Evolutionary conservation across 352 stramenopile species (phyloP), one percentile per base, ranked within the genome.

Genomic region (Phytopythium chamaehyphon): DNA sequence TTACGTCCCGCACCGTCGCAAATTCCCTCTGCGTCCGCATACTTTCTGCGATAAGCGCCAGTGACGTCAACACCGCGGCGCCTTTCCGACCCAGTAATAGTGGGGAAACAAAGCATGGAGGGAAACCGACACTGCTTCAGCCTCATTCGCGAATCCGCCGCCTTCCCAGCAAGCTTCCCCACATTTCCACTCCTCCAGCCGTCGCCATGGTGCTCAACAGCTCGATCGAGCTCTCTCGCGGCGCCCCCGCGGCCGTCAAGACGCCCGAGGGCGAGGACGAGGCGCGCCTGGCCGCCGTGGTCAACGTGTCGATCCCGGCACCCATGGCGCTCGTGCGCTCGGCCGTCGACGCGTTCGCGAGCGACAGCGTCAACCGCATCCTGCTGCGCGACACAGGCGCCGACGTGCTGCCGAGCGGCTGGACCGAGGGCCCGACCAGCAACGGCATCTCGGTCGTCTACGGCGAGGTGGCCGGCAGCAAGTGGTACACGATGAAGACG

Each of bases 401-500:
- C 1, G 83, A 90, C 38, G 76, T 93, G 24, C 48, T 85, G 10
- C 75, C 76, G 6, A 71, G 68, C 47, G 78, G 77, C 4, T 93
- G 83, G 83, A 71, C 69, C 40, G 57, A 84, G 3, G 83, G 83
- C 18, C 83, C 83, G 0, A 59, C 64, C 37, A 88, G 58, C 47
- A 76, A 90, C 44, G 79, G 77, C 51, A 86, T 88, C 55, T 70
- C 89, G 51, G 83, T 93, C 26, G 64, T 83, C 35, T 86, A 86
- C 60, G 80, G 77, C 28, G 72, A 85, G 16, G 64, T 89, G 5
- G 40, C 62, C 19, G 75, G 73, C 54, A 85, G 60, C 61, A 62
- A 77, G 24, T 92, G 82, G 82, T 78, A 79, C 57, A 82, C 78
- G 0, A 90, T 93, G 75, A 74, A 75, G 58, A 88, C 79, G 2